Evolutionary conservation across 345 rosid genomes (phyloP), one percentile per base, ranked within the genome.

Genomic region (Mangifera indica): DNA sequence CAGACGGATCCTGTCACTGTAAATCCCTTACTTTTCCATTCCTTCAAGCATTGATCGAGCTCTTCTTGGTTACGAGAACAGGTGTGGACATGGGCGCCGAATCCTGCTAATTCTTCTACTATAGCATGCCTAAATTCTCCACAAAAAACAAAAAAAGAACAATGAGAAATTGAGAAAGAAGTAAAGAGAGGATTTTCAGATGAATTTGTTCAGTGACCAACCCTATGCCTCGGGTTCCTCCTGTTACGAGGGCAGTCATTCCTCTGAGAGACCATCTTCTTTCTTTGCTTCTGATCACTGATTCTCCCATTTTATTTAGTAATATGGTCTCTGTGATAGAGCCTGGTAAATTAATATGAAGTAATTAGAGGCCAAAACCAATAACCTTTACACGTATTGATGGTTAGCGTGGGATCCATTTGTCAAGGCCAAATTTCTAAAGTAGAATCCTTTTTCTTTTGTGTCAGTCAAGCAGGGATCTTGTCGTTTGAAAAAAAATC

Each of bases 151-250:
- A 6, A 7, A 42, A 7, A 42, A 18, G 18, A 14, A 0, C 2
- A 40, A 44, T 21, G 12, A 7, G 29, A 63, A 5, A 11, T 11
- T 18, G 26, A 21, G 42, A 11, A 60, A 34, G 0, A 60, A 34
- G 3, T 49, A 6, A 49, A 49, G 53, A 4, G 14, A 12, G 52
- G 14, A 0, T 48, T 48, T 48, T 13, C 14, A 3, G 34, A 0
- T 34, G 37, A 3, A 3, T 34, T 37, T 37, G 8, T 37, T 5
- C 42, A 12, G 7, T 24, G 0, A 9, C 67, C 18, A 21, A 70
- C 72, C 75, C 79, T 6, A 76, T 76, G 32, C 79, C 79, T 15
- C 77, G 53, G 13, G 77, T 73, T 40, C 80, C 80, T 12, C 80
- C 80, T 2, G 80, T 72, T 22, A 72, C 76, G 1, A 77, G 76